A percentile compares a stretch with the other conserved stretches of the same genome.
These are phyloP conservation scores for Mercurialis annua DNA, from an alignment of 345 rosid genomes.

Conservation along the genomic window DNA sequence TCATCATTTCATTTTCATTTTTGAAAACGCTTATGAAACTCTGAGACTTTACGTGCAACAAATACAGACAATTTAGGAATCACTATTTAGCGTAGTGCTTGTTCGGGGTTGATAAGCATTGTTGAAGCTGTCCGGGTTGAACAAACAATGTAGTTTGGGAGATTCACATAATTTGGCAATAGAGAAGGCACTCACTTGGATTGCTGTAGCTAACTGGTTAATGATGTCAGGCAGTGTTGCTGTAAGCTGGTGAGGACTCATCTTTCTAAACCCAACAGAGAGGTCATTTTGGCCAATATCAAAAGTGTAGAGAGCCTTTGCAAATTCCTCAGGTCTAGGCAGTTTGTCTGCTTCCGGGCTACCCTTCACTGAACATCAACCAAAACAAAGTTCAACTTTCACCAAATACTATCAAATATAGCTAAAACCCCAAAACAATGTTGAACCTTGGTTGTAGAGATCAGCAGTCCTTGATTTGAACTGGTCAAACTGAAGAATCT, in stretches of 20 bases:
- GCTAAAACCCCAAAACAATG: background rate
- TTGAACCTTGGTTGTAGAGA: slow-evolving; percentile 49
- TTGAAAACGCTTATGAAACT: too few relatives aligned
- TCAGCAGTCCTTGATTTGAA: slow-evolving; percentile 60
- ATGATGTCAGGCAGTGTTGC: slow-evolving; percentile 67
- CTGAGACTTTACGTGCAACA: too few relatives aligned
- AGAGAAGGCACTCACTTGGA: slow-evolving; percentile 48
- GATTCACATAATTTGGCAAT: background rate
- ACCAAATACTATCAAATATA: too few relatives aligned
- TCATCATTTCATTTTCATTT: too few relatives aligned
- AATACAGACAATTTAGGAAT: too few relatives aligned
- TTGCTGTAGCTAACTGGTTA: slow-evolving; percentile 75
- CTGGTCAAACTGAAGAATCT: slow-evolving; percentile 69
- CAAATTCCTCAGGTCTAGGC: slow-evolving; percentile 67
- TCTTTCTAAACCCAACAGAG: slow-evolving; percentile 70
- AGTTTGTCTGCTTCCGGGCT: slow-evolving; percentile 52
- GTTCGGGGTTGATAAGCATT: too few relatives aligned
- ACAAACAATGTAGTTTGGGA: too few relatives aligned
- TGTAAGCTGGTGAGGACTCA: slow-evolving; percentile 65
- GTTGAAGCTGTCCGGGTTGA: too few relatives aligned
- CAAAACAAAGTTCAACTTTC: background rate
- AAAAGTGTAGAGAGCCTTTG: slow-evolving; percentile 80
- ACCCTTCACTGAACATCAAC: slow-evolving; percentile 39
- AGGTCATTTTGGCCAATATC: slow-evolving; percentile 98
- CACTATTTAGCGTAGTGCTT: background rate